A percentile compares a stretch with the other conserved stretches of the same genome.
Evolutionary conservation across 495 filamentous ascomycete genomes (phyloP).

Genomic region (Terfezia claveryi): DNA sequence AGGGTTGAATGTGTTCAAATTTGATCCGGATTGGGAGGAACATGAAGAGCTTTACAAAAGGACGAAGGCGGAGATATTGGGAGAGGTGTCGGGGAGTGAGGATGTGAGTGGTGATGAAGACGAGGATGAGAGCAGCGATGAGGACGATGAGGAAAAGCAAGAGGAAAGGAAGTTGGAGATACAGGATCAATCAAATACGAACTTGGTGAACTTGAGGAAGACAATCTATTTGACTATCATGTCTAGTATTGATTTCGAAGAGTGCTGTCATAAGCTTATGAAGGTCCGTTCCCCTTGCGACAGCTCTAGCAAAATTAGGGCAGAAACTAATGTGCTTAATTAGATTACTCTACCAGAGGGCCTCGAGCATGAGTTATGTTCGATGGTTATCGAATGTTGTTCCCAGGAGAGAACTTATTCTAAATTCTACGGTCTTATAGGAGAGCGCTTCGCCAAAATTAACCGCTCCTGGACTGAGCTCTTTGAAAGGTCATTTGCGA

Average conservation of each 20-base stretch:
- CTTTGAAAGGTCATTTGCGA: slow-evolving; percentile 68
- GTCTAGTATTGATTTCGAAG: slow-evolving; percentile 83
- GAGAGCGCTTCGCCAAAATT: slow-evolving; percentile 83
- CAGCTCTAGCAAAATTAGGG: neutral
- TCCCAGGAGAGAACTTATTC: slow-evolving; percentile 87
- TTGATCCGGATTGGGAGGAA: slow-evolving; percentile 69
- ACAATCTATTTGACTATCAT: slow-evolving; percentile 96
- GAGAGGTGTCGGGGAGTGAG: slow-evolving; percentile 62
- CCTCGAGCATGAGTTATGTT: slow-evolving; percentile 70
- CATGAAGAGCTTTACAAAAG: slow-evolving; percentile 78
- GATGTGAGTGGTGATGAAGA: slow-evolving; percentile 49
- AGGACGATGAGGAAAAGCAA: slow-evolving; percentile 48
- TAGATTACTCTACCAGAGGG: slow-evolving; percentile 60
- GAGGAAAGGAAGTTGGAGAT: slow-evolving; percentile 58
- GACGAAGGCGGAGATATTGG: slow-evolving; percentile 80
- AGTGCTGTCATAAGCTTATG: slow-evolving; percentile 87
- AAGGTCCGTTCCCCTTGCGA: slow-evolving; percentile 26
- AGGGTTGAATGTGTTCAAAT: slow-evolving; percentile 83
- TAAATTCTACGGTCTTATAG: slow-evolving; percentile 88
- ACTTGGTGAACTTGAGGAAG: slow-evolving; percentile 76
- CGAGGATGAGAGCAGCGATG: slow-evolving; percentile 57
- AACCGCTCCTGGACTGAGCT: slow-evolving; percentile 86
- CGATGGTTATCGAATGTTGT: slow-evolving; percentile 92
- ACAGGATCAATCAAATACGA: slow-evolving; percentile 90
- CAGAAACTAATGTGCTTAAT: neutral